Conservation (phyloP, 2,329 filamentous ascomycete genomes). For the Fusarium camptoceras region DNA sequence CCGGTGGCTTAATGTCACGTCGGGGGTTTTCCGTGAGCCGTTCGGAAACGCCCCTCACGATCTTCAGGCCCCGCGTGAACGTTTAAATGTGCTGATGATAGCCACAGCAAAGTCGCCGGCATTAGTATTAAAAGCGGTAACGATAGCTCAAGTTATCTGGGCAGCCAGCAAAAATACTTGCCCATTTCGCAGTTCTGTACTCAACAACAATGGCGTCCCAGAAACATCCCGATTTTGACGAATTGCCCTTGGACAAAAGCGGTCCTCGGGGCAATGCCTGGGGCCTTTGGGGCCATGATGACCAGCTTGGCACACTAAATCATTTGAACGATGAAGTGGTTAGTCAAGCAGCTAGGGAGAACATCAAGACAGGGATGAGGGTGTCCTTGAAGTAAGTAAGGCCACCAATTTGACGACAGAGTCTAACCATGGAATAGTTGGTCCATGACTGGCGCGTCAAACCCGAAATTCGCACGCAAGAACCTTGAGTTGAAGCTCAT, state of each 20-base stretch:
- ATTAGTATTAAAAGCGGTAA: neutral
- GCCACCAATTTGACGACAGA: fast-evolving
- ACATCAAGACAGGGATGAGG: conserved; percentile 6
- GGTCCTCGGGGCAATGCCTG: conserved; percentile 18
- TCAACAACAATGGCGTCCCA: neutral
- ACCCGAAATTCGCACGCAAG: conserved; percentile 41
- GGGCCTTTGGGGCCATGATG: conserved; percentile 13
- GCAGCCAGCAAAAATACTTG: neutral
- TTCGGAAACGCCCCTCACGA: neutral
- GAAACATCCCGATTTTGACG: neutral
- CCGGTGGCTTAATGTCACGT: neutral
- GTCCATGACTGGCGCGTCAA: conserved; percentile 35
- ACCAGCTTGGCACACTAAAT: conserved; percentile 20
- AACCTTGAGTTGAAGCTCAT: conserved; percentile 26
- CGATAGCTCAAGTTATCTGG: neutral
- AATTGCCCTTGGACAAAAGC: conserved; percentile 17
- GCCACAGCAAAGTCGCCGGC: neutral
- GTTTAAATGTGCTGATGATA: neutral
- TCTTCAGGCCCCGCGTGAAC: neutral
- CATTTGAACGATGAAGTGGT: conserved; percentile 6
- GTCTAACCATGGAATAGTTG: neutral
- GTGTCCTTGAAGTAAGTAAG: conserved; percentile 16
- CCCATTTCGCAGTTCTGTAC: neutral
- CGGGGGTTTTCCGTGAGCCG: neutral
- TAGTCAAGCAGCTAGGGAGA: conserved; percentile 8